A percentile compares a stretch with the other conserved stretches of the same genome.
These are phyloP conservation scores for Polygonum maritimum DNA, from an alignment of 148 eudicot genomes.

Conservation along the genomic window DNA sequence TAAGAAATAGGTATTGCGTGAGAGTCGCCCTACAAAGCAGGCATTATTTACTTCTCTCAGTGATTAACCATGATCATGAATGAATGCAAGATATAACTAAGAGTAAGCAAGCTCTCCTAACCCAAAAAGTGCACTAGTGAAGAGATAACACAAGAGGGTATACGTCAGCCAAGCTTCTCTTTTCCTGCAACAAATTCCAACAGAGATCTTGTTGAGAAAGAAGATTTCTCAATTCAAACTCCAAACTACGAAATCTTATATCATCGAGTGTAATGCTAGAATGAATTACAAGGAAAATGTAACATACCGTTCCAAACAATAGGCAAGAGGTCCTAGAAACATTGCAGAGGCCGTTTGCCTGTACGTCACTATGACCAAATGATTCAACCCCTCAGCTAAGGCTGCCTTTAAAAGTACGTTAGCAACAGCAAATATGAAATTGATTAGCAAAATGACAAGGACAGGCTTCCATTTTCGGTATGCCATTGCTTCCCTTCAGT, in stretches of 20 bases:
- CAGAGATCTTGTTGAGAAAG: not conserved
- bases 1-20: slow-evolving; percentile 43
- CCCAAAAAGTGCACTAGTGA: slow-evolving; percentile 60
- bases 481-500: slow-evolving; percentile 4
- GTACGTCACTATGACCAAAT: slow-evolving; percentile 36
- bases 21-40: slow-evolving; percentile 49
- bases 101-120: slow-evolving; percentile 13
- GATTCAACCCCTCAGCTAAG: slow-evolving; percentile 24
- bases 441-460: slow-evolving; percentile 20
- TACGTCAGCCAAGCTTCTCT: slow-evolving; percentile 38
- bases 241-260: not conserved
- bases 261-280: not conserved
- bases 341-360: slow-evolving; percentile 28
- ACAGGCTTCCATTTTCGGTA: slow-evolving; percentile 31
- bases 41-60: not conserved
- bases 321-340: slow-evolving; percentile 42
- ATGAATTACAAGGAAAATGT: not conserved
- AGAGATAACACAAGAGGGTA: slow-evolving; percentile 33
- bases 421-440: slow-evolving; percentile 19
- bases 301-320: slow-evolving; percentile 47
- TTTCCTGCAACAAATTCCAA: slow-evolving; percentile 40
- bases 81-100: not conserved
- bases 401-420: slow-evolving; percentile 32
- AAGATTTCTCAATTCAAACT: not conserved
- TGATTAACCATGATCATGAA: not conserved